Base-by-base conservation (phyloP, 768 basidiomycete genomes). In the Epithele typhae region DNA sequence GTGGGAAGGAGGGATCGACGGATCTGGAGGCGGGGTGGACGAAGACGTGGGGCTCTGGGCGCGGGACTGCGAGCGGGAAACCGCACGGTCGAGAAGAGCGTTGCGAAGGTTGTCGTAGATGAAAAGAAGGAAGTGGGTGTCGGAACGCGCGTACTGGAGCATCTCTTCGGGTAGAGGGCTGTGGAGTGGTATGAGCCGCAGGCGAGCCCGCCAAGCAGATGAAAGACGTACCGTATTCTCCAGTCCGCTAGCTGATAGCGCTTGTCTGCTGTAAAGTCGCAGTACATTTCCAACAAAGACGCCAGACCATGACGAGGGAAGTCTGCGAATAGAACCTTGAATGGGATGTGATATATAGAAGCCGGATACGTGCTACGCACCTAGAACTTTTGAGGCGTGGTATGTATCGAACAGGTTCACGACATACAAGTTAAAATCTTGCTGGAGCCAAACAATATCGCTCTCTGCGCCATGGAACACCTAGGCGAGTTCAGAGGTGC, bases 381-480 rank as follows among this genome's bases (percentile, higher is more conserved):
- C 83, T 40, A 98, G 71, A 1, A 88, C 68, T 59, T 87, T 89
- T 0, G 94, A 92, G 1, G 94, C 95, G 55, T 98, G 92, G 63
- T 81, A 97, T 0, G 96, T 98, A 61, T 99, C 95, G 62, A 99
- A 98, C n/a, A 98, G 67, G 46, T 92, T 90, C 51, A 99, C 93
- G 43, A 98, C 73, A 65, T 92, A 98, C 7, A 98, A 60, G 48
- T 89, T 89, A 62, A 98, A 94, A 61, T 98, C 87, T 64, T 92
- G 89, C 62, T 99, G 95, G 15, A 98, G 76, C 96, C 96, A 98
- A 5, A 92, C 70, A 35, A 98, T 84, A 61, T 99, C 96, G 49
- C 84, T 88, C 30, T 93, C 87, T 1, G 95, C 91, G 22, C 96
- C 95, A 65, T 98, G 96, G 51, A 99, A 82, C 6, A 95, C 86